Percentiles rank a stretch among this genome's conserved stretches.
phyloP scores from a whole-genome alignment of 2,329 filamentous ascomycete genomes.

The Westerdykella aurantiaca region DNA sequence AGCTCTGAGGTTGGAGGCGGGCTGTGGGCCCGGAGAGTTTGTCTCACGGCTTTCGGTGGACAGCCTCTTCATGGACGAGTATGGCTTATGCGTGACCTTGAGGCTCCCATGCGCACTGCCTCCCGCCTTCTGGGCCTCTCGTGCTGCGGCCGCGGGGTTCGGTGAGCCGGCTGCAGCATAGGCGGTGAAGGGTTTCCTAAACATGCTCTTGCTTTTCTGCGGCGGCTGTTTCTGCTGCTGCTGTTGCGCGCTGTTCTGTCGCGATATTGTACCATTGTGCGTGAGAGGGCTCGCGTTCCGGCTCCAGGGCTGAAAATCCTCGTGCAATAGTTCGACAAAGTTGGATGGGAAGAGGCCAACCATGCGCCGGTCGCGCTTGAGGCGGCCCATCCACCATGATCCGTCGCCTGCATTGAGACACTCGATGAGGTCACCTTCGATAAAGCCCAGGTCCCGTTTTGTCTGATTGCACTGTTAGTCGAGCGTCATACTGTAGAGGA shows the following conservation, averaged over 20 bases:
- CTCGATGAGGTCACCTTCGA: constrained; percentile 97
- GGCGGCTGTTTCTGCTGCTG: constrained; percentile 46
- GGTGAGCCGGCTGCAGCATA: constrained; percentile 44
- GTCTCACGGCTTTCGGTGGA: constrained; percentile 32
- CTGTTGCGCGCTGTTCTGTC: constrained; percentile 43
- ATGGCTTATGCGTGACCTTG: constrained; percentile 41
- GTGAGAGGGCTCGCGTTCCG: constrained; percentile 49
- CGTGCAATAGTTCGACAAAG: constrained; percentile 85
- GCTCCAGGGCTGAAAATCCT: constrained; percentile 73
- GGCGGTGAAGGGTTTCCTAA: constrained; percentile 61
- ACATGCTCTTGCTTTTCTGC: constrained; percentile 50
- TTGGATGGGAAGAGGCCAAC: constrained; percentile 95
- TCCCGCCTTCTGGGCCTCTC: constrained; percentile 29
- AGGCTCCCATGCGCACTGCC: constrained; percentile 29
- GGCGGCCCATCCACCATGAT: constrained; percentile 94
- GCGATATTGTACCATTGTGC: constrained; percentile 44
- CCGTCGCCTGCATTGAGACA: constrained; percentile 96
- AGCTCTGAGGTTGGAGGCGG: constrained; percentile 31
- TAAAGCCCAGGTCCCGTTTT: constrained; percentile 90
- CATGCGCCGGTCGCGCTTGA: constrained; percentile 83
- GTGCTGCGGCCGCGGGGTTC: constrained; percentile 38
- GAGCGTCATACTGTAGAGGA: constrained; percentile 2
- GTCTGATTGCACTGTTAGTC: constrained; percentile 46
- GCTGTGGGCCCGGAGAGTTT: constrained; percentile 23
- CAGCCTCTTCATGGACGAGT: constrained; percentile 48